Percentiles rank a stretch among this genome's conserved stretches.
Evolutionary conservation across 169 alveolate species (phyloP).

Genomic region (Toxoplasma gondii): DNA sequence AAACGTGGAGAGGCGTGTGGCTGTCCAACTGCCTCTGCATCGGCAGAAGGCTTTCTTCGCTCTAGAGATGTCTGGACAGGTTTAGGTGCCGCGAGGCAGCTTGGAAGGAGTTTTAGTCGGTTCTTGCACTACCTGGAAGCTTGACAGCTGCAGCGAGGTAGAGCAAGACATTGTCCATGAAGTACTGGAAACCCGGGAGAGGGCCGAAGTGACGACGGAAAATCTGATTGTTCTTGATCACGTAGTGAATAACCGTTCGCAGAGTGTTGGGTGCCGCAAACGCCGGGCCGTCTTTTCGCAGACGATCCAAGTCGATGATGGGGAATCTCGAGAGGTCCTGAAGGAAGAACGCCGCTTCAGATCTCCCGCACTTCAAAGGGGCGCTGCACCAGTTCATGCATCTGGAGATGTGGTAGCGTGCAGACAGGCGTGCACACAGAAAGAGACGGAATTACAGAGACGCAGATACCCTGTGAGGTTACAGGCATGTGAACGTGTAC

Average conservation of each 20-base stretch:
- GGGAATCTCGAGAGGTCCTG: slow-evolving; percentile 57
- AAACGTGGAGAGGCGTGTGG: too few species aligned
- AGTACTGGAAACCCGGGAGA: slow-evolving; percentile 62
- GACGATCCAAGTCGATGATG: slow-evolving; percentile 49
- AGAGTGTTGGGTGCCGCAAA: slow-evolving; percentile 39
- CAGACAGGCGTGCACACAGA: background rate
- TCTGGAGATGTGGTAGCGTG: background rate
- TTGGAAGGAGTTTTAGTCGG: too few species aligned
- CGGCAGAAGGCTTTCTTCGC: too few species aligned
- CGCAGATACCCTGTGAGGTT: background rate
- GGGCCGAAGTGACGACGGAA: slow-evolving; percentile 57
- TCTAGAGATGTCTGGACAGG: too few species aligned
- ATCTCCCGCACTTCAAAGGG: background rate
- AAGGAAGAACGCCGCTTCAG: background rate
- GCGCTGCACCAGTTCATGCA: background rate
- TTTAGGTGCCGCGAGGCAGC: too few species aligned
- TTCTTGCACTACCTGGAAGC: slow-evolving; percentile 50
- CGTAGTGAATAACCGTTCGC: slow-evolving; percentile 56
- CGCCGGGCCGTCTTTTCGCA: slow-evolving; percentile 55
- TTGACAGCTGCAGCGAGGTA: slow-evolving; percentile 51
- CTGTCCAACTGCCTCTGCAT: too few species aligned
- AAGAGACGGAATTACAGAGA: background rate
- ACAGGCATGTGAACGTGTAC: background rate
- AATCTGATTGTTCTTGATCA: slow-evolving; percentile 63
- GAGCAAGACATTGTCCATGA: slow-evolving; percentile 37